A percentile compares a stretch with the other conserved stretches of the same genome.
These are phyloP conservation scores for Mycena pura DNA, from an alignment of 768 basidiomycete species.

Conservation along the genomic window DNA sequence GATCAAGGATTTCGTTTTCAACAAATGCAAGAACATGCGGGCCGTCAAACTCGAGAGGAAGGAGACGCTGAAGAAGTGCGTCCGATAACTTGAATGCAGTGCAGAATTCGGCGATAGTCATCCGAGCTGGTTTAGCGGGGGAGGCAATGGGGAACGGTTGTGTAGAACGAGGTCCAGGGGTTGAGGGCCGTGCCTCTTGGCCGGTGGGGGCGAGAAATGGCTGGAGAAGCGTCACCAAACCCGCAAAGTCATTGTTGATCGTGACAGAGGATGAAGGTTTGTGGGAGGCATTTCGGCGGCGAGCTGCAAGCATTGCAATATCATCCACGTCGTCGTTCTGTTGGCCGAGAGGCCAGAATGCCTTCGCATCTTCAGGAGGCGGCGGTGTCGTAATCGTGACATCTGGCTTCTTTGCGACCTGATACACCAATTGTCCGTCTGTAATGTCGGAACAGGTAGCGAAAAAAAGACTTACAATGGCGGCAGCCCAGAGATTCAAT, in stretches of 20 bases:
- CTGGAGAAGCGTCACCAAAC: no score
- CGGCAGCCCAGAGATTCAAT: background rate
- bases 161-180: no score
- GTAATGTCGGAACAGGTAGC: background rate
- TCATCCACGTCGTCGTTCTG: background rate
- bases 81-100: background rate
- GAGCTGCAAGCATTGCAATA: background rate
- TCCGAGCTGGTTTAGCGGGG: background rate
- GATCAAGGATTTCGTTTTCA: background rate
- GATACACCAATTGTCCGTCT: background rate
- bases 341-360: background rate
- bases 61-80: background rate
- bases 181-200: no score
- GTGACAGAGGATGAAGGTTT: no score
- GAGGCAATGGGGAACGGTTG: no score
- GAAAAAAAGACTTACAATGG: background rate
- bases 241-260: no score
- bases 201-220: no score
- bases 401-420: background rate
- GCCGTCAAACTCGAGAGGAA: background rate
- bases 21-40: slow-evolving; percentile 3
- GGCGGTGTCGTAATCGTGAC: background rate
- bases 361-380: background rate
- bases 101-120: slow-evolving; percentile 5
- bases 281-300: no score